These are phyloP conservation scores for Rutidosis leptorrhynchoides DNA, from an alignment of 129 eudicot genomes.

Conservation along the genomic window DNA sequence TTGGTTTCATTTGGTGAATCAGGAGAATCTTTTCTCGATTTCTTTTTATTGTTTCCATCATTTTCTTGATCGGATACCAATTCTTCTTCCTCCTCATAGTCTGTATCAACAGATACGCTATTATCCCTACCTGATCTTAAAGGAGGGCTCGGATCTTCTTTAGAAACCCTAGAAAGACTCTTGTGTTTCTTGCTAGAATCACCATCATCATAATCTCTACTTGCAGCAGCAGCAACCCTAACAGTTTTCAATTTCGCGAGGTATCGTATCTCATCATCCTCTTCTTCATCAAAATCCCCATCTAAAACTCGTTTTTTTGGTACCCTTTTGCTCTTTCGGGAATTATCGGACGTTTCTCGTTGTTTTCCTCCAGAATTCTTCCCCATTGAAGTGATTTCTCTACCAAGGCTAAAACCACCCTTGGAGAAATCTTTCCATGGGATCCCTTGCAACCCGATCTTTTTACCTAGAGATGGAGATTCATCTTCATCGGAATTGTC, in stretches of 20 bases:
- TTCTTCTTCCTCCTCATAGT: slow-evolving; percentile 75
- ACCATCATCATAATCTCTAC: slow-evolving; percentile 51
- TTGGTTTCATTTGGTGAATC: slow-evolving; percentile 63
- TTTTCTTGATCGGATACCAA: slow-evolving; percentile 50
- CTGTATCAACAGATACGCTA: slow-evolving; percentile 55
- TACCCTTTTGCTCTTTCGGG: slow-evolving; percentile 77
- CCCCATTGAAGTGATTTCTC: slow-evolving; percentile 45
- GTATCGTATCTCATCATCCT: slow-evolving; percentile 87
- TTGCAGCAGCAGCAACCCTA: slow-evolving; percentile 46
- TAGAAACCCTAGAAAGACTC: slow-evolving; percentile 60
- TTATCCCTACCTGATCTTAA: slow-evolving; percentile 38
- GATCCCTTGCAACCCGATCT: slow-evolving; percentile 53
- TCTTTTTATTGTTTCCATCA: slow-evolving; percentile 58
- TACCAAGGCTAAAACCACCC: slow-evolving; percentile 49
- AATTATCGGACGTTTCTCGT: slow-evolving; percentile 61
- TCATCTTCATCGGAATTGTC: slow-evolving; percentile 58
- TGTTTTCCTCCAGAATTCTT: slow-evolving; percentile 45
- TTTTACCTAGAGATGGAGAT: slow-evolving; percentile 45
- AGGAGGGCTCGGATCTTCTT: slow-evolving; percentile 47
- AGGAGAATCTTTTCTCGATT: slow-evolving; percentile 49
- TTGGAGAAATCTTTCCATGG: slow-evolving; percentile 80
- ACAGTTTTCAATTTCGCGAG: slow-evolving; percentile 73
- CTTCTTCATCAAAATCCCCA: slow-evolving; percentile 76
- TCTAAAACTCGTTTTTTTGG: slow-evolving; percentile 74
- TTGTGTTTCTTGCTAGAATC: slow-evolving; percentile 53